Conservation (phyloP, 2,329 filamentous ascomycete species). For the Hypoxylon sp. region DNA sequence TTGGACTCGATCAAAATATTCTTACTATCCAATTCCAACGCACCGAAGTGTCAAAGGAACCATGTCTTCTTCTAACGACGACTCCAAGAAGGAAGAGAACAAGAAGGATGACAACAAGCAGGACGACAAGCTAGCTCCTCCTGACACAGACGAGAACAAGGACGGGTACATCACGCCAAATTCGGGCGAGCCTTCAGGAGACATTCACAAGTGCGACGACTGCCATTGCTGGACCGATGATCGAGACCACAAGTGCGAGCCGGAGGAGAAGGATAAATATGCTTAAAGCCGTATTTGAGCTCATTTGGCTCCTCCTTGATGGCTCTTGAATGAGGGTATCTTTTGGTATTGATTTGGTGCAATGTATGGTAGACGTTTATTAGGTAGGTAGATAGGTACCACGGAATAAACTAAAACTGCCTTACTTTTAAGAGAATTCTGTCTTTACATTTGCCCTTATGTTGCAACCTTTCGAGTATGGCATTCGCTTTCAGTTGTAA, state of each 20-base stretch:
- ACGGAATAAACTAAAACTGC: neutral
- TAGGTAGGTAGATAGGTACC: no score
- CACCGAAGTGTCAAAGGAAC: neutral
- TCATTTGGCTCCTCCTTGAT: neutral
- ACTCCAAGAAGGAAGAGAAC: conserved; percentile 7
- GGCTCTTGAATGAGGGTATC: neutral
- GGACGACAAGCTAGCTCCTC: neutral
- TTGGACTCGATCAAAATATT: neutral
- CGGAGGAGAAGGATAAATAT: conserved; percentile 26
- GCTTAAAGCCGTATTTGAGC: neutral
- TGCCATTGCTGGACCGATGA: conserved; percentile 31
- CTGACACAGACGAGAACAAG: neutral
- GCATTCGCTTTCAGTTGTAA: neutral
- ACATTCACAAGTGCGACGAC: conserved; percentile 12
- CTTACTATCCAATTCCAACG: neutral
- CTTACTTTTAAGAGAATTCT: neutral
- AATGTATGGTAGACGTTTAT: neutral
- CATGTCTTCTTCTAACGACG: conserved; percentile 24
- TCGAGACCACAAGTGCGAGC: conserved; percentile 21
- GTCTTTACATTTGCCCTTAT: no score
- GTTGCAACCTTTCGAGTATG: neutral
- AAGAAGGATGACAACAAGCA: conserved; percentile 3
- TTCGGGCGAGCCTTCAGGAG: neutral
- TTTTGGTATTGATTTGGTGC: neutral
- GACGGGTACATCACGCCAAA: neutral